Evolutionary conservation across 805 yeast species (phyloP).

Genomic region (Suhomyces sp.): DNA sequence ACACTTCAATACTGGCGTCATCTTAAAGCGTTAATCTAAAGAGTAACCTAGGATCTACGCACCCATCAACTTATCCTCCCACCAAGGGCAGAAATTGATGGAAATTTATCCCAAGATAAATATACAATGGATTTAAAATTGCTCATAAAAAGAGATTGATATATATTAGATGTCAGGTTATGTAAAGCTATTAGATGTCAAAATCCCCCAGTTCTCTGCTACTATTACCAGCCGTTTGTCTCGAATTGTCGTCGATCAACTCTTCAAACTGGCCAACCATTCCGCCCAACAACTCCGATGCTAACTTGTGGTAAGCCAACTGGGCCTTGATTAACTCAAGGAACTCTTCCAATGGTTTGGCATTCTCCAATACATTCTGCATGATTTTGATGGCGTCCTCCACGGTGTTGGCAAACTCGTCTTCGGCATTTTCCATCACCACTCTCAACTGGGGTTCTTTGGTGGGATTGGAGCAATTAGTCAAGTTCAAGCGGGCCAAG

Average conservation of each 20-base stretch:
- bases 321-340: constrained; percentile 74
- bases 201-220: constrained; percentile 32
- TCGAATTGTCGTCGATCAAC: constrained; percentile 49
- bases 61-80: too few species aligned
- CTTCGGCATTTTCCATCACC: constrained; percentile 80
- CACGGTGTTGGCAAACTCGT: constrained; percentile 83
- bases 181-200: constrained; percentile 17
- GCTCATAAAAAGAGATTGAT: too few species aligned
- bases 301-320: constrained; percentile 74
- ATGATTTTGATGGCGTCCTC: constrained; percentile 82
- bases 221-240: constrained; percentile 11
- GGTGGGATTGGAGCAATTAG: constrained; percentile 39
- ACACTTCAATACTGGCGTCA: too few species aligned
- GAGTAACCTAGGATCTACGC: too few species aligned
- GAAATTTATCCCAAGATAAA: too few species aligned
- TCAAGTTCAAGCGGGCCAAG: constrained; percentile 57
- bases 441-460: constrained; percentile 73
- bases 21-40: too few species aligned
- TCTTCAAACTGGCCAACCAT: constrained; percentile 63
- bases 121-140: too few species aligned
- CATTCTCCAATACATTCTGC: constrained; percentile 73
- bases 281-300: constrained; percentile 61
- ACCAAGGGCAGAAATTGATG: too few species aligned
- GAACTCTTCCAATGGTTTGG: constrained; percentile 65
- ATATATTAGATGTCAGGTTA: not conserved